Evolutionary conservation across 192 early-diverging fungal genomes (phyloP), one percentile per base, ranked within the genome.

Genomic region (Geranomyces michiganensis): DNA sequence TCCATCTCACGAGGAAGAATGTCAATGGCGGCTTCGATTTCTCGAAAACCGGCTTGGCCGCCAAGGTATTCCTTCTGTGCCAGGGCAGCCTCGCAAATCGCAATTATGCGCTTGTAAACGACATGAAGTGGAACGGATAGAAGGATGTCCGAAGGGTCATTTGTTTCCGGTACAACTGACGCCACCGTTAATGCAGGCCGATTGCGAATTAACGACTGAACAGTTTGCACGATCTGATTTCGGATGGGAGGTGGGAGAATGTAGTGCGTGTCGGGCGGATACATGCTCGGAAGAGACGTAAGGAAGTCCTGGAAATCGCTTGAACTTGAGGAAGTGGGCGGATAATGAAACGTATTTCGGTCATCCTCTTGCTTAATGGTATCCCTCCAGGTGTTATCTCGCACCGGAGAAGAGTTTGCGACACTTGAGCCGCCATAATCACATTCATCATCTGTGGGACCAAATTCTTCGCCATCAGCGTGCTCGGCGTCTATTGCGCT

Each of bases 171-270:
- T 10, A 70, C 56, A 12, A 56, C 31, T 22, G 62, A 36, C 0
- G 33, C 0, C 4, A 74, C 33, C 3, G 21, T 24, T 1, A 74
- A 32, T n/a, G 59, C 9, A 9, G 73, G 73, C 3, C 73, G 65
- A 19, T 58, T 49, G 17, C 73, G 73, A 29, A 68, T 53, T 13
- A 68, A 14, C 4, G 73, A 53, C 33, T 74, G 63, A 8, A 74
- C 65, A 59, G 65, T 59, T 62, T 74, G 73, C 24, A 74, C 65
- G n/a, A 74, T 68, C 44, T 74, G 73, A 33, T 74, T 74, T n/a
- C 66, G 33, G n/a, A 62, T 74, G 17, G 56, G 61, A 0, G 65
- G 44, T 21, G 65, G 65, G 7, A 74, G 59, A 30, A 47, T 47
- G 30, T 60, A 62, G 0, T 15, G 56, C 13, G 73, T 68, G 30